These are phyloP conservation scores for Penicillium salamii DNA, from an alignment of 495 filamentous ascomycete genomes.

Conservation along the genomic window DNA sequence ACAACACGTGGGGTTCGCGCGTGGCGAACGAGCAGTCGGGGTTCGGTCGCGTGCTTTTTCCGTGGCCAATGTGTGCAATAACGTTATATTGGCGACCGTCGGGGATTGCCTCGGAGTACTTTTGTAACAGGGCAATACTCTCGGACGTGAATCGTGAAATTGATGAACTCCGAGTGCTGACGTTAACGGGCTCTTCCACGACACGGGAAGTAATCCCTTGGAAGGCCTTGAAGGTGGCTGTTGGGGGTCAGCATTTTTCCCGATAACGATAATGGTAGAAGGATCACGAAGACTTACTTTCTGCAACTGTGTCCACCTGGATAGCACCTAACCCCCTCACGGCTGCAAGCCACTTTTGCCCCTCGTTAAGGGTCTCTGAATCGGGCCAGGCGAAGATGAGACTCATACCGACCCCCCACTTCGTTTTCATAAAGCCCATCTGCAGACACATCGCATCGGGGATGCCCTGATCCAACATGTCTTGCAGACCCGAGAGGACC, in stretches of 20 bases:
- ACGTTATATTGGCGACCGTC: conserved; percentile 1
- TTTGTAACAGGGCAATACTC: background rate
- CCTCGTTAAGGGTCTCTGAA: background rate
- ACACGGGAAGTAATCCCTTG: background rate
- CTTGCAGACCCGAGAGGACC: background rate
- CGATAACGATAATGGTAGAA: background rate
- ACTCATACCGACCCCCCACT: background rate
- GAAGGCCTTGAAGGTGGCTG: conserved; percentile 5
- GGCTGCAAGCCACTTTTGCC: background rate
- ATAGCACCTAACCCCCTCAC: background rate
- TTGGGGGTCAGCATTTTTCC: background rate
- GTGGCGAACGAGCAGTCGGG: background rate
- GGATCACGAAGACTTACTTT: background rate
- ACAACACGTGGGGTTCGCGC: background rate
- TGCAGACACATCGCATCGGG: conserved; percentile 1
- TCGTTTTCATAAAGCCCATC: background rate
- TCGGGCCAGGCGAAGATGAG: background rate
- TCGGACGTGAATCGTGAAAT: background rate
- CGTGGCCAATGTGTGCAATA: background rate
- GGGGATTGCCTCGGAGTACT: background rate
- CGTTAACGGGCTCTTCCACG: background rate
- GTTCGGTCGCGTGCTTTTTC: background rate
- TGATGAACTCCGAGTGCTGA: background rate
- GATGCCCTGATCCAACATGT: background rate
- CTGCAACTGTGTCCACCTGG: background rate